These are phyloP conservation scores for Hordeum vulgare DNA, from an alignment of 176 grass and related monocot species.

Conservation along the genomic window DNA sequence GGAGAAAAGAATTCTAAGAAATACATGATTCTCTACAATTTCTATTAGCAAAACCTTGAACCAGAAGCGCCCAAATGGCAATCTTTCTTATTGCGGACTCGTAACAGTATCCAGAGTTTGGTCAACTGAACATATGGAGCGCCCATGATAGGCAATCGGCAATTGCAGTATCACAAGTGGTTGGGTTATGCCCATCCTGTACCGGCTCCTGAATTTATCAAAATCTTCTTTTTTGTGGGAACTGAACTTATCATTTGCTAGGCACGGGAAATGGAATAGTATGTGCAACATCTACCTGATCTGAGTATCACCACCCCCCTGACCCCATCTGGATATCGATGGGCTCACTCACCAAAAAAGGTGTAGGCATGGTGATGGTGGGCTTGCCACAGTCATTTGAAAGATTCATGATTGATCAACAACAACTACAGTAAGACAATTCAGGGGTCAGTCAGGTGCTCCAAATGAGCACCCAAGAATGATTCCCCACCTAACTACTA, in stretches of 20 bases:
- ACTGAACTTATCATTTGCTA: not conserved
- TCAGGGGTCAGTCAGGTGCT: not conserved
- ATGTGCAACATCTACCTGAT: not conserved
- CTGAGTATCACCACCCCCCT: not conserved
- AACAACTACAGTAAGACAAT: not conserved
- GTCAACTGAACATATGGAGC: not conserved
- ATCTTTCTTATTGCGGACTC: too few relatives aligned
- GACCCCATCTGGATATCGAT: not conserved
- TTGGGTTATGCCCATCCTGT: not conserved
- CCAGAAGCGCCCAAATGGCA: too few relatives aligned
- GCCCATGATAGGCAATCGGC: not conserved
- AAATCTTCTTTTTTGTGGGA: too few relatives aligned
- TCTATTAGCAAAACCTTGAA: too few relatives aligned
- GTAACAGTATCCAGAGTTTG: not conserved
- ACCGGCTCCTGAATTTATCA: not conserved
- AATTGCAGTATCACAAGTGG: not conserved
- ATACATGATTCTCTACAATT: not conserved
- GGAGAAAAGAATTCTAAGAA: too few relatives aligned
- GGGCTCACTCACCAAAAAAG: not conserved
- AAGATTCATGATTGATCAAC: not conserved
- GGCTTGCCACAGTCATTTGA: not conserved
- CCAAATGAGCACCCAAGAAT: not conserved
- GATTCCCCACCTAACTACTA: not conserved
- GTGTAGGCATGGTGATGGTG: not conserved
- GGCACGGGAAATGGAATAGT: not conserved